Evolutionary conservation across 2,329 filamentous ascomycete genomes (phyloP), one percentile per base, ranked within the genome.

Genomic region (Orbilia ellipsospora): DNA sequence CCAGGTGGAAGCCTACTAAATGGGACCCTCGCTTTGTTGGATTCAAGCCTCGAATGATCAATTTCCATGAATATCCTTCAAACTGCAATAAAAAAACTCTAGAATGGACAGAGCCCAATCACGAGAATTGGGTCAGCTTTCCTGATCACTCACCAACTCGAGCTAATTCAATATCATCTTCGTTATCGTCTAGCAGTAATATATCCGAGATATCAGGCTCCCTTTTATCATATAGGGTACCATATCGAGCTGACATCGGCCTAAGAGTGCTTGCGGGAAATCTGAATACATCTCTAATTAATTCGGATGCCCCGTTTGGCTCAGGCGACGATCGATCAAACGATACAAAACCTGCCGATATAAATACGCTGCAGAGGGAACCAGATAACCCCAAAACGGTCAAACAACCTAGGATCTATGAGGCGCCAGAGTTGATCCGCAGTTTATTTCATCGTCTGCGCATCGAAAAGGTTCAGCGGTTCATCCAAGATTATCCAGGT

Each of bases 161-260:
- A 10, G 70, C 70, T n/a, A 57, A 52, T 26, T 67, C 63, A 5
- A 74, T 74, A 23, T 16, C 36, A 28, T 67, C 70, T 10, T 74
- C 70, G 7, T 18, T 68, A 26, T 61, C 57, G 2, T 31, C 57
- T 16, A 28, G 40, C 13, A 50, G 44, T 10, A n/a, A 31, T 50
- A 15, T 7, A 13, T 50, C 57, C 23, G 42, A 45, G 23, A 23
- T 23, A 26, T 26, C 40, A 31, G 12, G 16, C 44, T 59, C 18
- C 12, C 7, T 6, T n/a, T 23, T 44, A 2, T 26, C 20, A 26
- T 26, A 59, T 45, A 31, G 10, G 6, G 8, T 20, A 26, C 52
- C 26, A 36, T 13, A n/a, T 20, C n/a, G n/a, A 5, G 20, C 20
- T 52, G 20, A 42, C 2, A 28, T 20, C 23, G 54, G 54, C 10